These are phyloP conservation scores for Vaccinium darrowii DNA, from an alignment of 148 eudicot genomes.

Conservation along the genomic window DNA sequence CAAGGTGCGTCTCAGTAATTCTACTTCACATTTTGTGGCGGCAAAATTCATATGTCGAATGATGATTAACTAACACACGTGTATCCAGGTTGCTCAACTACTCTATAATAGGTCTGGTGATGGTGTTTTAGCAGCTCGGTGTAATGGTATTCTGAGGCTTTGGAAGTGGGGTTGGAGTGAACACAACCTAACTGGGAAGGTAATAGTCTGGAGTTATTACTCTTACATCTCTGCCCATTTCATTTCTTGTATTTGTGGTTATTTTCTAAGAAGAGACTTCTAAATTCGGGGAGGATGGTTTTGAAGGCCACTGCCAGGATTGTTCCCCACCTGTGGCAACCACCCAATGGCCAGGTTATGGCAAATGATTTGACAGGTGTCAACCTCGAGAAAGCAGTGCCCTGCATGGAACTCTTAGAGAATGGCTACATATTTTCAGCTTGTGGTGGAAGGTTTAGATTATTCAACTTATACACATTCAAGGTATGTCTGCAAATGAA, in stretches of 20 bases:
- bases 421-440: constrained; percentile 92
- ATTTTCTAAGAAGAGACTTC: constrained; percentile 19
- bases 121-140: constrained; percentile 74
- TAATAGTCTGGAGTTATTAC: constrained; percentile 18
- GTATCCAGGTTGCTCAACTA: constrained; percentile 66
- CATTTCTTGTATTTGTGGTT: not conserved
- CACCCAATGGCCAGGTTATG: constrained; percentile 90
- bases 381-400: constrained; percentile 85
- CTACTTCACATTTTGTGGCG: constrained; percentile 10
- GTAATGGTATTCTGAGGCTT: constrained; percentile 59
- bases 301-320: constrained; percentile 83
- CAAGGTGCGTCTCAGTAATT: constrained; percentile 44
- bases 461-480: constrained; percentile 89
- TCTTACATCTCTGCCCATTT: not conserved
- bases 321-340: constrained; percentile 89
- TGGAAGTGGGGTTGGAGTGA: constrained; percentile 87
- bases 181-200: constrained; percentile 80
- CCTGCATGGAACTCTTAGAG: constrained; percentile 92
- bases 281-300: constrained; percentile 25
- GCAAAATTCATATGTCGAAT: not conserved
- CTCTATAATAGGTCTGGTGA: constrained; percentile 80
- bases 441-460: constrained; percentile 86
- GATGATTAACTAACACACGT: constrained; percentile 3
- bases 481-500: constrained; percentile 48
- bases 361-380: constrained; percentile 78